phyloP scores from a whole-genome alignment of 2,329 filamentous ascomycete species.

The Phoma sp. region DNA sequence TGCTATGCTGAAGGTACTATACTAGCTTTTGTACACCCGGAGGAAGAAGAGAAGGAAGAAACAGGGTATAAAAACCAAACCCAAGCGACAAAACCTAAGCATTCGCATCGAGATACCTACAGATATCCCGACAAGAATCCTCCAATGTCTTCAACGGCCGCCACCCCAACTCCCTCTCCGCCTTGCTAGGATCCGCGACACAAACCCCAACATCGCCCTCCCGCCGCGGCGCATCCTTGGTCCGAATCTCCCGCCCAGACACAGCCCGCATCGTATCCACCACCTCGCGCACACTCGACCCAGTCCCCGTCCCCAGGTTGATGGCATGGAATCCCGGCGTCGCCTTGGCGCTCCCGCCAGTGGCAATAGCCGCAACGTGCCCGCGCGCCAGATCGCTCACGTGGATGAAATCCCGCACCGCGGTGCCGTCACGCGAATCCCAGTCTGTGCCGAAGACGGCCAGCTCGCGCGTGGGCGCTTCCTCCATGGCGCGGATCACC shows the following conservation, averaged over 20 bases:
- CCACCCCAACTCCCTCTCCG: neutral
- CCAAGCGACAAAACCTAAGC: neutral
- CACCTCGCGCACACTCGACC: neutral
- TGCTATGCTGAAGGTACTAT: too few species aligned
- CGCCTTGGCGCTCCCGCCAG: neutral
- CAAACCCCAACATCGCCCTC: slow-evolving; percentile 2
- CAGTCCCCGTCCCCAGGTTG: neutral
- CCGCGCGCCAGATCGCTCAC: slow-evolving; percentile 69
- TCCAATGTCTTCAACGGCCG: slow-evolving; percentile 2
- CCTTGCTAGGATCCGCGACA: slow-evolving; percentile 1
- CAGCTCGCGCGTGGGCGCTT: slow-evolving; percentile 57
- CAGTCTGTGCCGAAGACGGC: slow-evolving; percentile 70
- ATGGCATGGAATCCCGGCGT: neutral
- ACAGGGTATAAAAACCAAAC: too few species aligned
- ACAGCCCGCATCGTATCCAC: neutral
- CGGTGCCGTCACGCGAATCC: slow-evolving; percentile 69
- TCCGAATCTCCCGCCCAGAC: neutral
- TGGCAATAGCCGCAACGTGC: slow-evolving; percentile 62
- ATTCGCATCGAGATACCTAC: slow-evolving; percentile 1
- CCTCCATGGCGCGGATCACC: slow-evolving; percentile 66
- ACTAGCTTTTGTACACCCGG: too few species aligned
- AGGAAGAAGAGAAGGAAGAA: too few species aligned
- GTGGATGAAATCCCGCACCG: slow-evolving; percentile 72
- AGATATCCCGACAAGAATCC: slow-evolving; percentile 11
- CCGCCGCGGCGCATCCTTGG: neutral